These are phyloP conservation scores for Aspergillus glaucus DNA, from an alignment of 2,329 filamentous ascomycete genomes.

Conservation along the genomic window DNA sequence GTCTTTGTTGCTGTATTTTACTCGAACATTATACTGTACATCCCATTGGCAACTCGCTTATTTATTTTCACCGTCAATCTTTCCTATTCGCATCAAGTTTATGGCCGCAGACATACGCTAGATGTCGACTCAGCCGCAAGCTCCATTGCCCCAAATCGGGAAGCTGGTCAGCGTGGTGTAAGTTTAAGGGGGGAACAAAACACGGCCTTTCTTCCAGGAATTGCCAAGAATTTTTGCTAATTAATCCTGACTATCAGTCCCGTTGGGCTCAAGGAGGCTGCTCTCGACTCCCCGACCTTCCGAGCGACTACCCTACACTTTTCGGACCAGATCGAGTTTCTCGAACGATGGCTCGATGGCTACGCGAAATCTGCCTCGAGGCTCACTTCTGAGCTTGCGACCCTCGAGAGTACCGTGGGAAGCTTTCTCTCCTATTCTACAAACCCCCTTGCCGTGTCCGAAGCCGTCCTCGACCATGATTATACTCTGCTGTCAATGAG, in stretches of 20 bases:
- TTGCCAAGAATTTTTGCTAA: conserved; percentile 5
- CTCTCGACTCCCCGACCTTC: conserved; percentile 93
- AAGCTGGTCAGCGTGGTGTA: conserved; percentile 44
- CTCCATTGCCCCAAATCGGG: conserved; percentile 35
- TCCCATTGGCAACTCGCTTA: conserved; percentile 2
- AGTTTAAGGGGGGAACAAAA: conserved; percentile 11
- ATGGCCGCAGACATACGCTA: conserved; percentile 33
- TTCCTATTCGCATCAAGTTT: conserved; percentile 19
- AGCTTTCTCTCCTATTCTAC: conserved; percentile 67
- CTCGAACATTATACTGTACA: conserved; percentile 2
- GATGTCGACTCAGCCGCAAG: conserved; percentile 36
- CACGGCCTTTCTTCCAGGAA: neutral
- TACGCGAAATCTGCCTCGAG: conserved; percentile 59
- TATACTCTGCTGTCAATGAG: conserved; percentile 85
- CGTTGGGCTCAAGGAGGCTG: conserved; percentile 86
- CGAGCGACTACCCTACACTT: conserved; percentile 82
- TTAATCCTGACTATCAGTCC: conserved; percentile 46
- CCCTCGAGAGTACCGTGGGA: conserved; percentile 74
- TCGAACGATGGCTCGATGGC: conserved; percentile 85
- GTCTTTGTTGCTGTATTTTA: neutral
- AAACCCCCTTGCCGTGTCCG: conserved; percentile 67
- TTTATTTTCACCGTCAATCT: conserved; percentile 3
- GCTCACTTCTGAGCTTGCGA: conserved; percentile 59
- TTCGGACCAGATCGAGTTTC: conserved; percentile 79
- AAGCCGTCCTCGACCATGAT: conserved; percentile 87